These are phyloP conservation scores for Magnolia kwangsiensis DNA, from an alignment of 164 flowering plant genomes.

Conservation along the genomic window DNA sequence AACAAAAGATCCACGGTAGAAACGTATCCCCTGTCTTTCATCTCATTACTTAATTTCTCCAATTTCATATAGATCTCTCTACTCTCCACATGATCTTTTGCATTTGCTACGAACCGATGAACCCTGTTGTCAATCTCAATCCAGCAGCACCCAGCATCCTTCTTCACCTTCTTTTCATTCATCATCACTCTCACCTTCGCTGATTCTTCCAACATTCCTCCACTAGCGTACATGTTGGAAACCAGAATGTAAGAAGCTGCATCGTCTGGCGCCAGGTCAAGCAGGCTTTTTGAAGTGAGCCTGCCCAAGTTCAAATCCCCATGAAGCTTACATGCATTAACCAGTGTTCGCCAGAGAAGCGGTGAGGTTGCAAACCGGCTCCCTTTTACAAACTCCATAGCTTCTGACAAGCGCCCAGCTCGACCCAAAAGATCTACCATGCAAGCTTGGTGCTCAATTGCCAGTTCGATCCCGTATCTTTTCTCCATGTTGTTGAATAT, in stretches of 20 bases:
- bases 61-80: constrained; percentile 21
- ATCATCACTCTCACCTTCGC: constrained; percentile 29
- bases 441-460: constrained; percentile 15
- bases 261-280: constrained; percentile 11
- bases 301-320: constrained; percentile 22
- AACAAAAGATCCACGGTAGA: not conserved
- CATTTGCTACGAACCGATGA: constrained; percentile 26
- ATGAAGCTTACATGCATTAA: constrained; percentile 22
- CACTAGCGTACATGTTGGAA: constrained; percentile 12
- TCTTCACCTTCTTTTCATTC: constrained; percentile 27
- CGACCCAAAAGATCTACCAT: constrained; percentile 21
- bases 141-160: constrained; percentile 33
- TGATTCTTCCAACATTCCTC: constrained; percentile 26
- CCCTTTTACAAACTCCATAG: constrained; percentile 26
- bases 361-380: constrained; percentile 24
- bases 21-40: constrained; percentile 9
- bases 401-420: constrained; percentile 22
- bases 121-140: constrained; percentile 15
- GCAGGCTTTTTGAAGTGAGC: constrained; percentile 15
- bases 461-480: constrained; percentile 8
- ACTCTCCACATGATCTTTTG: constrained; percentile 19
- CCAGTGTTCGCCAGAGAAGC: constrained; percentile 20
- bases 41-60: constrained; percentile 19
- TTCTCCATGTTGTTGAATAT: constrained; percentile 22
- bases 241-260: constrained; percentile 15